phyloP scores from a whole-genome alignment of 1,284 basidiomycete species.

The Leccinum pachyderme region DNA sequence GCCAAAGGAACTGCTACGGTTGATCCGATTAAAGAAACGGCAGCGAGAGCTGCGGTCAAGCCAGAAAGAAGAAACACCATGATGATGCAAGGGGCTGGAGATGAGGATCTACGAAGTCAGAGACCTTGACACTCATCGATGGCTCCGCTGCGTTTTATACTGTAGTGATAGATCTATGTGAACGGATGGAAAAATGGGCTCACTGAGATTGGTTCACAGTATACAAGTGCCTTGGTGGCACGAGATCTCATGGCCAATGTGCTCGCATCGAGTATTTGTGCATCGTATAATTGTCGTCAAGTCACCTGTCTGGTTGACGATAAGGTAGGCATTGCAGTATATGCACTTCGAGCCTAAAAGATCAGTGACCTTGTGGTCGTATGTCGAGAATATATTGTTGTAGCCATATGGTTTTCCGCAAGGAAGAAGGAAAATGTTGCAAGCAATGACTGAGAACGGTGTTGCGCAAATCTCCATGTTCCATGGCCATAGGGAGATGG shows the following conservation, averaged over 20 bases:
- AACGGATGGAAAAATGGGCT: neutral
- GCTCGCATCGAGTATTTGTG: neutral
- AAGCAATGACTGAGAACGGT: neutral
- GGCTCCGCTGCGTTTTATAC: constrained; percentile 1
- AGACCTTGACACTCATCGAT: neutral
- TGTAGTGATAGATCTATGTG: neutral
- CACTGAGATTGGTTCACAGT: neutral
- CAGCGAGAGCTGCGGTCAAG: neutral
- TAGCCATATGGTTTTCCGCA: neutral
- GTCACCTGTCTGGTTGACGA: neutral
- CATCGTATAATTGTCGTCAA: neutral
- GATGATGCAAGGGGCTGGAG: neutral
- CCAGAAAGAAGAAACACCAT: constrained; percentile 5
- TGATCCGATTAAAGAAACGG: neutral
- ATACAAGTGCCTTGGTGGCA: neutral
- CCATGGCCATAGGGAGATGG: neutral
- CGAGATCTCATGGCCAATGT: neutral
- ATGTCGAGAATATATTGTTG: neutral
- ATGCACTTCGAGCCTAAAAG: neutral
- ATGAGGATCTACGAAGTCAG: neutral
- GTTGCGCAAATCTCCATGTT: neutral
- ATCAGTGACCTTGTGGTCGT: neutral
- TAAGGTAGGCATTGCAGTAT: neutral
- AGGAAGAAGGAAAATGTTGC: neutral
- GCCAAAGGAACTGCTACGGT: constrained; percentile 4